A percentile compares a stretch with the other conserved stretches of the same genome.
Evolutionary conservation across 805 yeast genomes (phyloP).

Genomic region (Sugiyamaella marilandica): DNA sequence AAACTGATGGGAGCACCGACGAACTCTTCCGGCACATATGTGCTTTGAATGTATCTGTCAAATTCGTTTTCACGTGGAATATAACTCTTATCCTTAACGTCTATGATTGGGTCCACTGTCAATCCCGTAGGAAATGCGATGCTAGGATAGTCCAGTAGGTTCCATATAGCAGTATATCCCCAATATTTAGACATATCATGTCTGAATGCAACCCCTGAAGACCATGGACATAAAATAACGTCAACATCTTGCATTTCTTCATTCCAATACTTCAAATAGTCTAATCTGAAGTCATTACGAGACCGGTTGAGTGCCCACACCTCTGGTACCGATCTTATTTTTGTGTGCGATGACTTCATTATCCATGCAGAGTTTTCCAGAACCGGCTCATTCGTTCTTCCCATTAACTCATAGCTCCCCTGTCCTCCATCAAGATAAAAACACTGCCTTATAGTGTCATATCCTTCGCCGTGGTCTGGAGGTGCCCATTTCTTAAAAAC

Average conservation of each 20-base stretch:
- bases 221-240: slow-evolving; percentile 30
- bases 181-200: slow-evolving; percentile 21
- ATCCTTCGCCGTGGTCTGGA: background rate
- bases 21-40: background rate
- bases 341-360: background rate
- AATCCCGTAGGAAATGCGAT: slow-evolving; percentile 45
- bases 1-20: background rate
- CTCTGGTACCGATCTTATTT: background rate
- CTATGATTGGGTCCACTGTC: background rate
- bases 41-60: background rate
- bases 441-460: background rate
- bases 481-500: slow-evolving; percentile 19
- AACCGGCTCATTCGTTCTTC: background rate
- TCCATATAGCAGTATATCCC: slow-evolving; percentile 53
- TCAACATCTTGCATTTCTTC: slow-evolving; percentile 32
- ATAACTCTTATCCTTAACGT: background rate
- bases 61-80: background rate
- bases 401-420: background rate
- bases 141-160: slow-evolving; percentile 52
- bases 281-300: slow-evolving; percentile 35
- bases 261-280: slow-evolving; percentile 34
- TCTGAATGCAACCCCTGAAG: slow-evolving; percentile 37
- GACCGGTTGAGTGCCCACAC: slow-evolving; percentile 14
- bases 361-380: slow-evolving; percentile 1
- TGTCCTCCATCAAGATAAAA: background rate